Evolutionary conservation across 2,329 filamentous ascomycete genomes (phyloP).

Genomic region (Trichophyton rubrum): DNA sequence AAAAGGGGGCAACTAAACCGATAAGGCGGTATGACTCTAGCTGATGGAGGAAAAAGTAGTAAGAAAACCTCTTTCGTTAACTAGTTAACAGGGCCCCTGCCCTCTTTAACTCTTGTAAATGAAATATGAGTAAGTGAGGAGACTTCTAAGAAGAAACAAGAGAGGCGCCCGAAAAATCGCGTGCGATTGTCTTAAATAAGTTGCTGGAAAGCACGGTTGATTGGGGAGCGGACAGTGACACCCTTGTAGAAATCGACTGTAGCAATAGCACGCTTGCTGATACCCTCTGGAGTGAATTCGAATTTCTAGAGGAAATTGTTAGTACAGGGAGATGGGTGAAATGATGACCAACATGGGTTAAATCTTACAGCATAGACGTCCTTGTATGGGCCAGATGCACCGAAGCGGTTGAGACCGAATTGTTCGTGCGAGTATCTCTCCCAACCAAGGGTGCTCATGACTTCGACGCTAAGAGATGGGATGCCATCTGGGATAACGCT

Average conservation of each 20-base stretch:
- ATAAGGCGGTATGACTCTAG: background rate
- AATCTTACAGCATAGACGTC: constrained; percentile 77
- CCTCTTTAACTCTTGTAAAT: background rate
- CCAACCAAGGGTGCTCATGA: constrained; percentile 96
- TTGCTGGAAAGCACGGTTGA: constrained; percentile 97
- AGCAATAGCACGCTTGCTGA: constrained; percentile 82
- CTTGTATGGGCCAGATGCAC: constrained; percentile 94
- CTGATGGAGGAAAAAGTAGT: background rate
- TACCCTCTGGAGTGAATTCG: constrained; percentile 95
- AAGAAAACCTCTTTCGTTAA: background rate
- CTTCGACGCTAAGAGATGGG: constrained; percentile 85
- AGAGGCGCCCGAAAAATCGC: background rate
- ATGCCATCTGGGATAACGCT: constrained; percentile 88
- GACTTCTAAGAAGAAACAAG: background rate
- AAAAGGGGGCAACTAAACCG: background rate
- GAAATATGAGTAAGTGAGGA: background rate
- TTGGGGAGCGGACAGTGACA: constrained; percentile 78
- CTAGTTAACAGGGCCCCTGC: background rate
- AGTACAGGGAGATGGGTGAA: constrained; percentile 3
- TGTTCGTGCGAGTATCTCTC: constrained; percentile 99
- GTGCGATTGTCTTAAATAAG: constrained; percentile 54
- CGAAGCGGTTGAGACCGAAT: constrained; percentile 98
- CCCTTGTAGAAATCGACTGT: constrained; percentile 98
- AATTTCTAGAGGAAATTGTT: constrained; percentile 57
- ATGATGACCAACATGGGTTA: background rate